Base-by-base conservation (phyloP, 176 grass and related monocot genomes). In the Alopecurus myosuroides region DNA sequence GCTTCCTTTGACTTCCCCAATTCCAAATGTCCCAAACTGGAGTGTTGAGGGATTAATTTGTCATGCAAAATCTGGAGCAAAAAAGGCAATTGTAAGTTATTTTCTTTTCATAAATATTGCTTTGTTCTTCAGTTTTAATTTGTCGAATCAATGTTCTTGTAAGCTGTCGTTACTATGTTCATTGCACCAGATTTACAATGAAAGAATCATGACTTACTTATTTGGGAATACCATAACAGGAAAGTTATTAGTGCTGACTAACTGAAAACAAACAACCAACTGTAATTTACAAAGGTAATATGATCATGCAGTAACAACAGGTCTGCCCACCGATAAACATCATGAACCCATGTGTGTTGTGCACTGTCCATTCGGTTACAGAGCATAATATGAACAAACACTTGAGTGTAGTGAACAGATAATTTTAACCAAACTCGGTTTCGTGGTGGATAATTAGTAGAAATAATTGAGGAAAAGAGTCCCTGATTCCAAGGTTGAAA, bases 11-110 rank as follows among this genome's bases (percentile, higher is more conserved):
- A 89, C 87, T 79, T 89, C 69, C 77, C 76, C 82, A 36, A 80
- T 89, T 56, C 87, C 76, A 74, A 46, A 53, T 76, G 36, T 89
- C 28, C 20, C 9, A 74, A 71, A 80, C 37, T 89, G 82, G 82
- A 89, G 66, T 45, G 18, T 89, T 34, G 82, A 89, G 66, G 87
- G 87, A 58, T 39, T 89, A 81, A 85, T 89, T 36, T 66, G 76
- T 80, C 14, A 85, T 89, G 76, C 58, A 9, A 87, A 85, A 67
- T 15, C 7, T 35, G 31, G 50, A 77, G 14, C 11, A 12, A 19
- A 77, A 70, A 78, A 74, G 69, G 63, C 86, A 83, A 22, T 88
- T 23, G 80, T 88, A 83, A 60, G 72, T 7, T 77, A 75, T 50
- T 31, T 33, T 56, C 4, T 19, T 7, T 2, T 62, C 53, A 11